Evolutionary conservation across 2,329 filamentous ascomycete species (phyloP).

Genomic region (Cercospora brassicicola): DNA sequence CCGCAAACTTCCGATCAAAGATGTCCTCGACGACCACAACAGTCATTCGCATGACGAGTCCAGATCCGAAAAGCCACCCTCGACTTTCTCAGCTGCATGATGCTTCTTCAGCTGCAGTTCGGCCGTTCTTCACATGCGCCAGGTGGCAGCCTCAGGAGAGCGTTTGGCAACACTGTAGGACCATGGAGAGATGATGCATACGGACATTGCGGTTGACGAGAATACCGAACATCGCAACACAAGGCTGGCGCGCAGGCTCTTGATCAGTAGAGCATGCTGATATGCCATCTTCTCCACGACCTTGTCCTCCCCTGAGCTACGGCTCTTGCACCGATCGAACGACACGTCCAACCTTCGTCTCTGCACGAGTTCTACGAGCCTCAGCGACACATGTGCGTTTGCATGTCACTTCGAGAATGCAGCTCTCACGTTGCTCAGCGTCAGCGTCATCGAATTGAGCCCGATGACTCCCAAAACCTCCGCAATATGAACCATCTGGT

Average conservation of each 20-base stretch:
- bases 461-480: background rate
- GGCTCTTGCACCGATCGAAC: background rate
- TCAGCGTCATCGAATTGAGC: background rate
- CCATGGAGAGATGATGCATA: background rate
- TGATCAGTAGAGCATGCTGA: background rate
- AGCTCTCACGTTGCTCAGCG: background rate
- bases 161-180: background rate
- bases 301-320: background rate
- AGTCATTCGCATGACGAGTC: background rate
- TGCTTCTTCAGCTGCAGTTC: background rate
- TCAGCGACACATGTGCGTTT: background rate
- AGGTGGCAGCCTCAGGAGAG: background rate
- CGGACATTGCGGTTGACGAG: background rate
- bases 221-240: background rate
- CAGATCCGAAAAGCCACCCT: background rate
- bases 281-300: background rate
- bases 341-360: background rate
- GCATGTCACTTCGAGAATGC: background rate
- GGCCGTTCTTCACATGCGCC: background rate
- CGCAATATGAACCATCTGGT: background rate
- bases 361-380: background rate
- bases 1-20: background rate
- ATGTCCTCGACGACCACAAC: background rate
- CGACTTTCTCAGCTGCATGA: background rate
- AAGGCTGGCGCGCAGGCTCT: background rate